Percentiles rank a stretch among this genome's conserved stretches.
phyloP scores from a whole-genome alignment of 208 protist genomes.

The Leishmania aethiopica region DNA sequence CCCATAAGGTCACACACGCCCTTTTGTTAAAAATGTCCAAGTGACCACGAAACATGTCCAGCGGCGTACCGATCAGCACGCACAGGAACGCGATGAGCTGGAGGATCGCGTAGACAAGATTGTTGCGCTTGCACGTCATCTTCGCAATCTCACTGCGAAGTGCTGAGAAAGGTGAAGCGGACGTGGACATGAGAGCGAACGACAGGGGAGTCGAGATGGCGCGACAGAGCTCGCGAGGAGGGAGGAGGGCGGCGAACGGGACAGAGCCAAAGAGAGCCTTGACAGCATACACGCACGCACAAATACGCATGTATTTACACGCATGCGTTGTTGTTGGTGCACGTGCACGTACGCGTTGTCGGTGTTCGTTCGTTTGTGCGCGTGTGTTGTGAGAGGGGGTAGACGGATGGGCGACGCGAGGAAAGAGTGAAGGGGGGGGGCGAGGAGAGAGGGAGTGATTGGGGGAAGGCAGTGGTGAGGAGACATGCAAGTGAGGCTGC shows the following conservation, averaged over 20 bases:
- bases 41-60: constrained; percentile 53
- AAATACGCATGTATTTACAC: too few relatives aligned
- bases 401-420: too few relatives aligned
- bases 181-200: background rate
- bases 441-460: background rate
- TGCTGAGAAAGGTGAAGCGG: background rate
- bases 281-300: too few relatives aligned
- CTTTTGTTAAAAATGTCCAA: background rate
- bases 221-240: background rate
- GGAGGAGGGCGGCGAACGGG: background rate
- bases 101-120: constrained; percentile 54
- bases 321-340: too few relatives aligned
- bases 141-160: background rate
- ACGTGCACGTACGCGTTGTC: background rate
- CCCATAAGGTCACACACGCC: constrained; percentile 57
- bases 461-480: background rate
- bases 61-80: constrained; percentile 48
- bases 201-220: background rate
- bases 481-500: background rate
- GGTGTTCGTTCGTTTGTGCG: constrained; percentile 24
- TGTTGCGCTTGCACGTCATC: constrained; percentile 24
- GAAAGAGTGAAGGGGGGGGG: background rate
- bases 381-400: background rate
- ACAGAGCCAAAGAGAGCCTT: background rate
- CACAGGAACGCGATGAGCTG: constrained; percentile 46